Conservation (phyloP, 1,284 basidiomycete species). For the Stygiomarasmius scandens region DNA sequence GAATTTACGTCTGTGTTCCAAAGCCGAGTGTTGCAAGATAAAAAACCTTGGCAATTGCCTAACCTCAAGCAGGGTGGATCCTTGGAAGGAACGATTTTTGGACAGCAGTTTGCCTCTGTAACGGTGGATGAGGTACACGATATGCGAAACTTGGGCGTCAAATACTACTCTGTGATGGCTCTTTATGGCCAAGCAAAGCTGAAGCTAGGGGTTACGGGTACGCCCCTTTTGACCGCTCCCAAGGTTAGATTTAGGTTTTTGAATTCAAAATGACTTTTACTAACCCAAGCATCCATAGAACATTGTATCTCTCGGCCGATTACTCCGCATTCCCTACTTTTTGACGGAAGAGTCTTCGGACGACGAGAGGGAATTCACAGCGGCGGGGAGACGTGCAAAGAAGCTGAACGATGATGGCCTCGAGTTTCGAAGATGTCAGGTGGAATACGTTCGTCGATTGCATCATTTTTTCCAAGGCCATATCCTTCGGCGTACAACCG, state of each 20-base stretch:
- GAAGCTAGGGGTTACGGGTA: conserved; percentile 31
- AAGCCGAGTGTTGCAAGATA: not conserved
- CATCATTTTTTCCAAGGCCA: conserved; percentile 22
- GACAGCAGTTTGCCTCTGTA: conserved; percentile 23
- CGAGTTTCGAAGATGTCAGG: conserved; percentile 7
- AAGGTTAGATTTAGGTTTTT: conserved; percentile 23
- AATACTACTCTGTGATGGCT: conserved; percentile 23
- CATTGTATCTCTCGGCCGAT: conserved; percentile 27
- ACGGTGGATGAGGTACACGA: conserved; percentile 33
- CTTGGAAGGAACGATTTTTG: conserved; percentile 23
- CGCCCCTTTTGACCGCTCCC: conserved; percentile 33
- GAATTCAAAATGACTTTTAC: no score
- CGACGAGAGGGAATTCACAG: conserved; percentile 16
- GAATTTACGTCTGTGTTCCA: not conserved
- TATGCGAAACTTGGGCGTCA: conserved; percentile 27
- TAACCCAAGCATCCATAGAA: conserved; percentile 26
- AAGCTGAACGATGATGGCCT: conserved; percentile 21
- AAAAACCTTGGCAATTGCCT: conserved; percentile 23
- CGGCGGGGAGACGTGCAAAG: conserved; percentile 21
- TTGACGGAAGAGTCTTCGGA: conserved; percentile 23
- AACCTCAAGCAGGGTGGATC: not conserved
- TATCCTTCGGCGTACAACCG: conserved; percentile 23
- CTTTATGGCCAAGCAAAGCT: conserved; percentile 12
- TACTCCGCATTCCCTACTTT: conserved; percentile 30
- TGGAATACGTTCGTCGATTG: conserved; percentile 18